These are phyloP conservation scores for Scedosporium boydii DNA, from an alignment of 2,329 filamentous ascomycete genomes.

Conservation along the genomic window DNA sequence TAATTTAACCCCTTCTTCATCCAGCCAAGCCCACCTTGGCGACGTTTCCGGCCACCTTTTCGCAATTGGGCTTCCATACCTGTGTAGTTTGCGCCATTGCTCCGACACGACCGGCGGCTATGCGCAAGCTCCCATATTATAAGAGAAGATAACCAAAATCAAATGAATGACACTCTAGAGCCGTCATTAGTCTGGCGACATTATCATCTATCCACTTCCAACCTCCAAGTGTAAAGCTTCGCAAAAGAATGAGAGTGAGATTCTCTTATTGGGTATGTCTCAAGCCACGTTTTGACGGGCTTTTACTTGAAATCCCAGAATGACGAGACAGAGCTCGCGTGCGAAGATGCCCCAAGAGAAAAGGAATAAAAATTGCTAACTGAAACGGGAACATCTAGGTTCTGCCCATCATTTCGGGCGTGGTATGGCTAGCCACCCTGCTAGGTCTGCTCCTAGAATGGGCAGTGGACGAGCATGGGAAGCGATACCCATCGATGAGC, in stretches of 20 bases:
- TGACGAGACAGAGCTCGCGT: background rate
- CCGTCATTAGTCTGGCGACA: background rate
- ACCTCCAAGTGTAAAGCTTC: background rate
- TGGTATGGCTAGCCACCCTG: constrained; percentile 58
- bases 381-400: constrained; percentile 29
- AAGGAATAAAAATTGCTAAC: background rate
- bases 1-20: background rate
- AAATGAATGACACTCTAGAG: background rate
- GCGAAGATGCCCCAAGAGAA: background rate
- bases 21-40: background rate
- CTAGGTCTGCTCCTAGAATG: constrained; percentile 64
- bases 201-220: no score
- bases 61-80: background rate
- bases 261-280: constrained; percentile 30
- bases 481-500: constrained; percentile 52
- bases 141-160: background rate
- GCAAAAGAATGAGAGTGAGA: constrained; percentile 1
- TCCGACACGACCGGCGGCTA: background rate
- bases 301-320: background rate
- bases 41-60: background rate
- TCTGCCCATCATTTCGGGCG: constrained; percentile 58
- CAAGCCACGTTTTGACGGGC: background rate
- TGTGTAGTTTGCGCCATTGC: background rate
- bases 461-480: constrained; percentile 44
- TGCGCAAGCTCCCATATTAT: background rate